A percentile compares a stretch with the other conserved stretches of the same genome.
These are phyloP conservation scores for Grigorovia transvaalensis DNA, from an alignment of 805 yeast genomes.

Conservation along the genomic window DNA sequence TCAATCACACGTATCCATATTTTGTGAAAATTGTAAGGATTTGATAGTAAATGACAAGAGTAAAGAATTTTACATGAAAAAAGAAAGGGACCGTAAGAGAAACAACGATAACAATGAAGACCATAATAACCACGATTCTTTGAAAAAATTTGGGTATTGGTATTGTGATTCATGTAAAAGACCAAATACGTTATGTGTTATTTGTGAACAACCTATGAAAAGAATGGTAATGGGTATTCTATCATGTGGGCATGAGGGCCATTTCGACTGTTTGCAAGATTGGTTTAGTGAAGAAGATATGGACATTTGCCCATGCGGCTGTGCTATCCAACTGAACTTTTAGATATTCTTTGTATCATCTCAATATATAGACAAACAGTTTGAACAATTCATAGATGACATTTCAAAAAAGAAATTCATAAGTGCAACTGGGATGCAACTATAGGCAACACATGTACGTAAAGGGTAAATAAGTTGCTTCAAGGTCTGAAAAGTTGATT, in stretches of 20 bases:
- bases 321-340: slow-evolving; percentile 8
- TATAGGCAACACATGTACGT: no score
- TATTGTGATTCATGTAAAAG: slow-evolving; percentile 65
- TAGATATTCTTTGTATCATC: not conserved
- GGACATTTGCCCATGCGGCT: slow-evolving; percentile 74
- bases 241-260: slow-evolving; percentile 83
- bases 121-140: slow-evolving; percentile 9
- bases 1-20: slow-evolving; percentile 37
- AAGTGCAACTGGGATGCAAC: no score
- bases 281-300: slow-evolving; percentile 66
- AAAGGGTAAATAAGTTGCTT: no score
- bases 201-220: slow-evolving; percentile 67
- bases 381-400: no score
- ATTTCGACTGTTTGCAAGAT: slow-evolving; percentile 61
- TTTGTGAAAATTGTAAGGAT: slow-evolving; percentile 51
- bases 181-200: slow-evolving; percentile 57
- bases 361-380: no score
- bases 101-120: slow-evolving; percentile 24
- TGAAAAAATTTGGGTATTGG: slow-evolving; percentile 59
- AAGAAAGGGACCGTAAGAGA: slow-evolving; percentile 6
- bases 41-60: slow-evolving; percentile 50
- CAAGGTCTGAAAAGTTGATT: no score
- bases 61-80: slow-evolving; percentile 29
- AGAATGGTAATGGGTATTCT: slow-evolving; percentile 54
- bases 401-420: no score